Evolutionary conservation across 106 monocot species (phyloP), one percentile per base, ranked within the genome.

Genomic region (Allium cepa): DNA sequence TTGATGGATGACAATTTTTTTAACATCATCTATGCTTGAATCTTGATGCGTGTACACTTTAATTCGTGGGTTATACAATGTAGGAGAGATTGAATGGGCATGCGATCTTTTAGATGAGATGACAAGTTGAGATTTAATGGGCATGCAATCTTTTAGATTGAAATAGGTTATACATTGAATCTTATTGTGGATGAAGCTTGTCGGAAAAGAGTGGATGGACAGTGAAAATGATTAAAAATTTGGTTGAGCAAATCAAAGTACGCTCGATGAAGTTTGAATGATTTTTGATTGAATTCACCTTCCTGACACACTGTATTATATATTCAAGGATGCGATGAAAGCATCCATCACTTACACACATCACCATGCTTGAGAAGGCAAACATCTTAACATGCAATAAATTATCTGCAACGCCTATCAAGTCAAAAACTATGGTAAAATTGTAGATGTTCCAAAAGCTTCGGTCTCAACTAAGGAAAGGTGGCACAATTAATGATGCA

Each of bases 371-470:
- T 55, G 16, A 55, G 8, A 17, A 14, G 53, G 60, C 79, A 17
- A 50, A 64, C 50, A 11, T 17, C 7, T 6, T 75, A 13, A 11
- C 69, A 5, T 50, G 69, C 4, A 62, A 52, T n/a, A 78, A 84
- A 69, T 73, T 77, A n/a, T 91, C 76, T 76, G 71, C 94, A 27
- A 78, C 78, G 1, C 87, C 80, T 11, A 79, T 63, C n/a, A 85
- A 81, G 71, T 73, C 75, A 68, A 90, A 87, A 82, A 95, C 90
- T 62, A 88, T 83, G 11, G 86, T 60, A 84, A 81, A 10, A 86
- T 75, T 10, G 67, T 97, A 53, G 92, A 92, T 55, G 97, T 92
- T n/a, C n/a, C n/a, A n/a, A n/a, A n/a, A n/a, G n/a, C n/a, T n/a
- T n/a, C n/a, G n/a, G n/a, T n/a, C n/a, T n/a, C n/a, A n/a, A n/a